phyloP scores from a whole-genome alignment of 1,284 basidiomycete species.

The Austroboletus novae-zelandiae region DNA sequence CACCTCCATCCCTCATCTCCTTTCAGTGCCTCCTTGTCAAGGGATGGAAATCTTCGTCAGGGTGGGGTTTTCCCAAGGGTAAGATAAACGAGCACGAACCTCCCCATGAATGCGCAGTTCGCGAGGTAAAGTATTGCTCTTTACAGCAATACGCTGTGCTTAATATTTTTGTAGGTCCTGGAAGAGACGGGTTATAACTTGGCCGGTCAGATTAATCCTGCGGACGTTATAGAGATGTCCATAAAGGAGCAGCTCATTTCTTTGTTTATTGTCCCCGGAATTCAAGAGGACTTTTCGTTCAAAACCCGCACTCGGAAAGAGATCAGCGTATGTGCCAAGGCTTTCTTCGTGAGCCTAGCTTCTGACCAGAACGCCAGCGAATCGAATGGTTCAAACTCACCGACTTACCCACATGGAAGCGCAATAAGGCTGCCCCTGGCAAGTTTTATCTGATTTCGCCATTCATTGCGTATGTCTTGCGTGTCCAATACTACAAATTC shows the following conservation, averaged over 20 bases:
- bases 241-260: slow-evolving; percentile 91
- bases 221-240: slow-evolving; percentile 81
- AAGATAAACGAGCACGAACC: slow-evolving; percentile 97
- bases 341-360: not conserved
- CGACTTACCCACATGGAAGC: slow-evolving; percentile 93
- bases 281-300: slow-evolving; percentile 90
- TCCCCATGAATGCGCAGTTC: slow-evolving; percentile 78
- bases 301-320: slow-evolving; percentile 96
- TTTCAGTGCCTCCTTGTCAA: slow-evolving; percentile 88
- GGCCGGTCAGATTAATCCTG: slow-evolving; percentile 62
- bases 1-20: slow-evolving; percentile 8
- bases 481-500: slow-evolving; percentile 5
- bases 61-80: slow-evolving; percentile 98
- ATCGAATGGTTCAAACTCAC: slow-evolving; percentile 94
- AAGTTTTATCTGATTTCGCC: slow-evolving; percentile 97
- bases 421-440: slow-evolving; percentile 67
- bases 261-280: slow-evolving; percentile 86
- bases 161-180: slow-evolving; percentile 59
- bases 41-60: slow-evolving; percentile 94
- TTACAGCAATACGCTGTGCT: slow-evolving; percentile 3
- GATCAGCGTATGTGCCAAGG: slow-evolving; percentile 78
- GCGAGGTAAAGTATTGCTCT: slow-evolving; percentile 64
- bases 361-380: slow-evolving; percentile 53
- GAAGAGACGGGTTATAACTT: slow-evolving; percentile 95
- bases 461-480: slow-evolving; percentile 76